phyloP scores from a whole-genome alignment of 2,329 filamentous ascomycete genomes.

The Aspergillus jensenii region DNA sequence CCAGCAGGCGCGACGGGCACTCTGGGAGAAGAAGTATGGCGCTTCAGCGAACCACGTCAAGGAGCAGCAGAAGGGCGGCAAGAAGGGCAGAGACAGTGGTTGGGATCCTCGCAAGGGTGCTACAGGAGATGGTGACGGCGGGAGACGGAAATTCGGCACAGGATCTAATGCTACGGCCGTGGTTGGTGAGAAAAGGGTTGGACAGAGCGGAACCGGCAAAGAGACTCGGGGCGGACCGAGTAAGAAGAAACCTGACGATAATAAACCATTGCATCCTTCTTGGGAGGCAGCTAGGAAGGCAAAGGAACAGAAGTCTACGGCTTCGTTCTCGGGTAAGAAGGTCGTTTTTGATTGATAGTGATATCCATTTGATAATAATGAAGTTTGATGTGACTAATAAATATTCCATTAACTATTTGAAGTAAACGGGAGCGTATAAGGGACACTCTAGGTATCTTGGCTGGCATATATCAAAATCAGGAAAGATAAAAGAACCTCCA shows the following conservation, averaged over 20 bases:
- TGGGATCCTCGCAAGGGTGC: slow-evolving; percentile 63
- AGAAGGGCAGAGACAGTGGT: slow-evolving; percentile 47
- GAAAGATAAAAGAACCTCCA: neutral
- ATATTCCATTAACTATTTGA: neutral
- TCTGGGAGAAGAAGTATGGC: slow-evolving; percentile 64
- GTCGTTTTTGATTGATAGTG: slow-evolving; percentile 57
- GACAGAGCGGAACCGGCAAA: neutral
- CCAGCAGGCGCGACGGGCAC: slow-evolving; percentile 59
- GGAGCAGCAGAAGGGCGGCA: slow-evolving; percentile 33
- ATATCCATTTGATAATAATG: slow-evolving; percentile 5
- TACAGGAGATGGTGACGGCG: slow-evolving; percentile 28
- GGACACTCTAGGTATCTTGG: slow-evolving; percentile 2
- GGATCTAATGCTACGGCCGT: slow-evolving; percentile 7
- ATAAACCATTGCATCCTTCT: slow-evolving; percentile 60
- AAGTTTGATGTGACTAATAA: neutral
- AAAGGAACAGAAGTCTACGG: slow-evolving; percentile 51
- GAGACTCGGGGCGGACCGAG: slow-evolving; percentile 21
- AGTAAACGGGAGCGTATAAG: neutral
- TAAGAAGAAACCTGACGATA: slow-evolving; percentile 43
- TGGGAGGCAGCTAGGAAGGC: slow-evolving; percentile 64
- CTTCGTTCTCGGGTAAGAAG: slow-evolving; percentile 61
- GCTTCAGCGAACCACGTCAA: slow-evolving; percentile 58
- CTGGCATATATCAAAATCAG: neutral
- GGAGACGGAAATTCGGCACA: slow-evolving; percentile 21
- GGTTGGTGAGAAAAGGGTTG: neutral